phyloP scores from a whole-genome alignment of 805 yeast species.

The Maudiozyma turicensis region DNA sequence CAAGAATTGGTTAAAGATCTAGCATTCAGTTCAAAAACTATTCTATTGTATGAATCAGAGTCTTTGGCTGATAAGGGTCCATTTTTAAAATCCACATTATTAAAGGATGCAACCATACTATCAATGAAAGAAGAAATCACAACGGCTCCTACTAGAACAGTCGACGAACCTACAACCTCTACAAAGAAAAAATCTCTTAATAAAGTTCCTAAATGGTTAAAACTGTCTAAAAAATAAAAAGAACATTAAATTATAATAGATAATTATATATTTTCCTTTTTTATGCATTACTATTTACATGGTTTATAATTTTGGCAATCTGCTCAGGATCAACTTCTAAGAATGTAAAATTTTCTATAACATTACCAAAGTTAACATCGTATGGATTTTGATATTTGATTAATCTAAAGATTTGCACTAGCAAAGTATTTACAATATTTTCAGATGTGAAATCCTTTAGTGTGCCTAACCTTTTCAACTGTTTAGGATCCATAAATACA shows the following conservation, averaged over 20 bases:
- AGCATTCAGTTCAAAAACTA: slow-evolving; percentile 38
- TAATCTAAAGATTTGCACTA: slow-evolving; percentile 9
- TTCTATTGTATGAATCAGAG: slow-evolving; percentile 31
- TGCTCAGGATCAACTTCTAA: slow-evolving; percentile 5
- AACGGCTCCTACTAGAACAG: neutral
- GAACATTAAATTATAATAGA: slow-evolving; percentile 1
- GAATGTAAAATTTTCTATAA: slow-evolving; percentile 9
- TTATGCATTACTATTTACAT: slow-evolving; percentile 5
- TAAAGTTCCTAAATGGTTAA: slow-evolving; percentile 34
- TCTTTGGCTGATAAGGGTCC: slow-evolving; percentile 10
- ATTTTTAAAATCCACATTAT: slow-evolving; percentile 23
- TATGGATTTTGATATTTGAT: slow-evolving; percentile 9
- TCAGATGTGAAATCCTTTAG: neutral
- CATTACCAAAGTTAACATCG: slow-evolving; percentile 9
- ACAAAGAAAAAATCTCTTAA: slow-evolving; percentile 9
- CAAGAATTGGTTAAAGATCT: slow-evolving; percentile 30
- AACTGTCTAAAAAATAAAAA: slow-evolving; percentile 29
- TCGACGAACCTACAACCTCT: slow-evolving; percentile 4
- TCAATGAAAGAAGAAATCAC: neutral
- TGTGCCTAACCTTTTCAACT: neutral
- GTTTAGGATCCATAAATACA: neutral
- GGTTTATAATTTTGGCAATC: neutral
- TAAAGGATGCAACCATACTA: slow-evolving; percentile 23
- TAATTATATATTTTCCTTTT: neutral
- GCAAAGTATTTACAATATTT: slow-evolving; percentile 2